Percentiles rank a stretch among this genome's conserved stretches.
These are phyloP conservation scores for Sequoiadendron giganteum DNA, from an alignment of 75 land plant genomes.

Conservation along the genomic window DNA sequence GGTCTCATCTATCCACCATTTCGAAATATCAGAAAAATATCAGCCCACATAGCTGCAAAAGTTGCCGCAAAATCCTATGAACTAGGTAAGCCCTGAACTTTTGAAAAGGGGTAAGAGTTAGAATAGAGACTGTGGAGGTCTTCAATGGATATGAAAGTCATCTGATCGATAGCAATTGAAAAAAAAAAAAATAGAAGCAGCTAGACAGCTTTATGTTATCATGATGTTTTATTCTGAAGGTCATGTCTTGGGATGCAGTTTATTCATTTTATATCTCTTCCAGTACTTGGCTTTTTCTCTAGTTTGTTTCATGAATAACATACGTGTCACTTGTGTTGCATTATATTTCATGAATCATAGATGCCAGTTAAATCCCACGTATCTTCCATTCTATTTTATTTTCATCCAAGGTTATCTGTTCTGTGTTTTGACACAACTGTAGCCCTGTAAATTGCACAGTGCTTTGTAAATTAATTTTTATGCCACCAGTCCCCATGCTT, in stretches of 20 bases:
- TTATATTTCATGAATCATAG: neutral
- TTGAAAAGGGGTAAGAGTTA: neutral
- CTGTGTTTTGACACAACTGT: no score
- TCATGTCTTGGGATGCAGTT: neutral
- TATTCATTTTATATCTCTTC: neutral
- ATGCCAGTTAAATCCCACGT: neutral
- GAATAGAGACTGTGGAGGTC: neutral
- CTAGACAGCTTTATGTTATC: neutral
- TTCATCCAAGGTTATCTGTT: neutral
- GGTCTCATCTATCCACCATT: slow-evolving; percentile 89
- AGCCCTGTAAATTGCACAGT: neutral
- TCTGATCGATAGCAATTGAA: neutral
- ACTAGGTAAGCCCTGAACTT: slow-evolving; percentile 45
- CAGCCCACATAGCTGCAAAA: slow-evolving; percentile 80
- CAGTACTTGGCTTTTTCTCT: neutral
- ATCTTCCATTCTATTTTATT: no score
- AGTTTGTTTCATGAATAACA: neutral
- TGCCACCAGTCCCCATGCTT: no score
- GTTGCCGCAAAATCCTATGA: slow-evolving; percentile 93
- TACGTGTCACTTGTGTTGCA: neutral
- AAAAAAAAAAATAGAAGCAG: neutral
- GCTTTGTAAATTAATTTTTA: neutral
- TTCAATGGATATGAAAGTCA: neutral
- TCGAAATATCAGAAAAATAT: slow-evolving; percentile 76
- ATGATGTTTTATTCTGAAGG: neutral